These are phyloP conservation scores for Iberis pinnata DNA, from an alignment of 345 rosid genomes.

Conservation along the genomic window DNA sequence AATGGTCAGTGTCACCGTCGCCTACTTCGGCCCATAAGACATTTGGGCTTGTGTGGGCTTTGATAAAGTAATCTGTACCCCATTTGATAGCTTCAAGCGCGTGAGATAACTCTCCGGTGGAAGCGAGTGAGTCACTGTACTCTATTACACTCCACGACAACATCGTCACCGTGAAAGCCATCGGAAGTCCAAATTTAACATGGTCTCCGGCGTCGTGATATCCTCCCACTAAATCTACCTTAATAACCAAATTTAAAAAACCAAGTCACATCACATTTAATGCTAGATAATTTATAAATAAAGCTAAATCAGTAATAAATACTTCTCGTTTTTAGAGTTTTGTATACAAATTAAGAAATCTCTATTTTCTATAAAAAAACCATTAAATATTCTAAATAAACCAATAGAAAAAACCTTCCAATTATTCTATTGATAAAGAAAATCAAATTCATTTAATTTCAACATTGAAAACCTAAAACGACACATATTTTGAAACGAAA, in stretches of 20 bases:
- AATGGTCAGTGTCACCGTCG: slow-evolving; percentile 90
- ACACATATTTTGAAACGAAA: too few relatives aligned
- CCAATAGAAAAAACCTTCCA: too few relatives aligned
- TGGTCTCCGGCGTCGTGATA: slow-evolving; percentile 96
- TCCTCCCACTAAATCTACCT: slow-evolving; percentile 98
- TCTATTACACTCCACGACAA: slow-evolving; percentile 81
- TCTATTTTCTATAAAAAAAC: too few relatives aligned
- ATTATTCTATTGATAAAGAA: too few relatives aligned
- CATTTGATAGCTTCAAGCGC: slow-evolving; percentile 87
- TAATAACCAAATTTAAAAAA: background rate
- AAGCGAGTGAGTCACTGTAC: slow-evolving; percentile 51
- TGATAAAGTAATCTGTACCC: slow-evolving; percentile 92
- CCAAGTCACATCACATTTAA: background rate
- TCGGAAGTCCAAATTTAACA: slow-evolving; percentile 89
- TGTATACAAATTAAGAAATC: too few relatives aligned
- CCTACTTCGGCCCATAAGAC: slow-evolving; percentile 92
- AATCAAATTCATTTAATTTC: too few relatives aligned
- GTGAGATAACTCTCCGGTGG: slow-evolving; percentile 63
- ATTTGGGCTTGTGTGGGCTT: slow-evolving; percentile 75
- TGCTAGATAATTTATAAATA: too few relatives aligned
- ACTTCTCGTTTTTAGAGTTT: too few relatives aligned
- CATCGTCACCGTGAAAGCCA: slow-evolving; percentile 95
- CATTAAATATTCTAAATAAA: too few relatives aligned
- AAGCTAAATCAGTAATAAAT: background rate
- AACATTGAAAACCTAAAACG: too few relatives aligned